phyloP scores from a whole-genome alignment of 1,139 yeast species.

The Barnettozyma hawaiiensis region DNA sequence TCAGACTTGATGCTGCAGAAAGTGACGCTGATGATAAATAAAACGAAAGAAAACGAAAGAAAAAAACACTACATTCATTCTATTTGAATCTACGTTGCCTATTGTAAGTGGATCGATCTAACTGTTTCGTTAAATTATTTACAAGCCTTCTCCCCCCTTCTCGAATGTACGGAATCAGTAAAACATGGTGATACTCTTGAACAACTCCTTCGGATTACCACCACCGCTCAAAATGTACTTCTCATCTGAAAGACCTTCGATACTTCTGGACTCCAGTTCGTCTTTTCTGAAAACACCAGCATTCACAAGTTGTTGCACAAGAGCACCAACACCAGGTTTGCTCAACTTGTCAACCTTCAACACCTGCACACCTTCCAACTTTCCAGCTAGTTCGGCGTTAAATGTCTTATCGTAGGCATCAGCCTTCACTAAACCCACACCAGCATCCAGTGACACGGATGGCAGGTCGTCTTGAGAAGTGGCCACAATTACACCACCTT shows the following conservation, averaged over 20 bases:
- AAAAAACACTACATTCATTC: too few species aligned
- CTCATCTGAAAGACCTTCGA: conserved; percentile 39
- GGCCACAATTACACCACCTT: conserved; percentile 67
- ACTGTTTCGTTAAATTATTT: conserved; percentile 4
- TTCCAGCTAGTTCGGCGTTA: conserved; percentile 49
- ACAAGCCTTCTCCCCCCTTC: conserved; percentile 5
- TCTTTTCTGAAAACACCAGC: conserved; percentile 51
- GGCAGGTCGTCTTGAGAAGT: conserved; percentile 44
- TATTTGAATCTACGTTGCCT: too few species aligned
- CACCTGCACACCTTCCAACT: conserved; percentile 41
- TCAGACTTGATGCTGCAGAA: conserved; percentile 20
- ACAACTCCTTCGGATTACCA: conserved; percentile 71
- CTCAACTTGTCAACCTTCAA: conserved; percentile 46
- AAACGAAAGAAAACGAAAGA: too few species aligned
- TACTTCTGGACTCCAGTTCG: conserved; percentile 28
- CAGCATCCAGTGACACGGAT: conserved; percentile 55
- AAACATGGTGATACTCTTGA: conserved; percentile 40
- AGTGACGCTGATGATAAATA: conserved; percentile 29
- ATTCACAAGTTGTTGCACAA: conserved; percentile 49
- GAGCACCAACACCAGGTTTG: conserved; percentile 47
- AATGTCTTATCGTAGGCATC: conserved; percentile 51
- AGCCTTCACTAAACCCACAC: conserved; percentile 47
- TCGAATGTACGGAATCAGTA: conserved; percentile 3
- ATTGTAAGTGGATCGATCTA: too few species aligned
- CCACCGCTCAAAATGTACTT: conserved; percentile 64